Percentiles rank a stretch among this genome's conserved stretches.
phyloP scores from a whole-genome alignment of 495 filamentous ascomycete genomes.

The Penicillium herquei region DNA sequence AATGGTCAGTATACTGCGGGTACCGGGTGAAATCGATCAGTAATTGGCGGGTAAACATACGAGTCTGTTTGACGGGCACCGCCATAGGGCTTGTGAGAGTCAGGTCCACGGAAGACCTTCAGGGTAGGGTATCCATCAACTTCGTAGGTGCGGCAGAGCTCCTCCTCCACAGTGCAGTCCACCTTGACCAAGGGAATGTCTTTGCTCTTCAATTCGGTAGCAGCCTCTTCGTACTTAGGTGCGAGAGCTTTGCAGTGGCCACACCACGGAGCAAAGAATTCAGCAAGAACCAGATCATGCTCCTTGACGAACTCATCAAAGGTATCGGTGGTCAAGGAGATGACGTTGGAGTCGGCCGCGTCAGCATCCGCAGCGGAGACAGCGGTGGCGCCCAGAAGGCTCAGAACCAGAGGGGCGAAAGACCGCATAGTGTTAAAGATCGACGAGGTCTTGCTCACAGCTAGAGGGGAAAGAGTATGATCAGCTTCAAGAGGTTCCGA shows the following conservation, averaged over 20 bases:
- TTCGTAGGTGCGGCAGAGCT: conserved; percentile 83
- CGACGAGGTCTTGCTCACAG: conserved; percentile 9
- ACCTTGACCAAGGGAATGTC: conserved; percentile 89
- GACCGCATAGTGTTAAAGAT: conserved; percentile 52
- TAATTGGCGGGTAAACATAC: conserved; percentile 50
- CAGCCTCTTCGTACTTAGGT: conserved; percentile 90
- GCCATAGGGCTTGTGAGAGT: conserved; percentile 77
- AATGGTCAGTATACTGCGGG: background rate
- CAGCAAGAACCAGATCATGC: conserved; percentile 86
- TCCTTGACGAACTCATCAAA: conserved; percentile 83
- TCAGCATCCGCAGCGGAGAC: conserved; percentile 58
- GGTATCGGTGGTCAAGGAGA: conserved; percentile 77
- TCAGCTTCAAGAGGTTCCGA: background rate
- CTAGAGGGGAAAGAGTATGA: conserved; percentile 1
- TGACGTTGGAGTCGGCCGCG: conserved; percentile 62
- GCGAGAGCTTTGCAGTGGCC: conserved; percentile 97
- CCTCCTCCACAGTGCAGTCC: conserved; percentile 92
- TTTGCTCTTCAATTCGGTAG: conserved; percentile 92
- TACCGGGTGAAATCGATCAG: conserved; percentile 24
- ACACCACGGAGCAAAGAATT: conserved; percentile 99
- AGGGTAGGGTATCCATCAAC: conserved; percentile 98
- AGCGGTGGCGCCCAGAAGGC: conserved; percentile 58
- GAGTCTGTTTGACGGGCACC: conserved; percentile 88
- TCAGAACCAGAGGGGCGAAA: conserved; percentile 54
- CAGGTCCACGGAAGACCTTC: conserved; percentile 96